These are phyloP conservation scores for Ceratobasidium sp. DNA, from an alignment of 1,284 basidiomycete genomes.

Conservation along the genomic window DNA sequence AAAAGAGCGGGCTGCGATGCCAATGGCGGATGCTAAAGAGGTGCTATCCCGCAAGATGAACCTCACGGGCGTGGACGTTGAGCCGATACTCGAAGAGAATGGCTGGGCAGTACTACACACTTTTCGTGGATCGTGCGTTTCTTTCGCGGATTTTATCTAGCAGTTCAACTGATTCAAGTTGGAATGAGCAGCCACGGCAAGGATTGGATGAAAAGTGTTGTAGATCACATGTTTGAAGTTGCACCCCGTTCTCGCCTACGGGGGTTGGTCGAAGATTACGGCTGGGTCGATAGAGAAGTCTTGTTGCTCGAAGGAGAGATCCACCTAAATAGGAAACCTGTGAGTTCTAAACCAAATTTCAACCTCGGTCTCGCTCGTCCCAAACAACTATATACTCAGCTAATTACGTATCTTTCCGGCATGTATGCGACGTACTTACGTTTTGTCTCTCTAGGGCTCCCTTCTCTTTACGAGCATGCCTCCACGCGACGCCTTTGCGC, in stretches of 20 bases:
- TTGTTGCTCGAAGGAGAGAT: constrained; percentile 61
- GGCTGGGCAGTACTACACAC: constrained; percentile 59
- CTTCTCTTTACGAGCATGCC: constrained; percentile 59
- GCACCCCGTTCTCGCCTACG: constrained; percentile 56
- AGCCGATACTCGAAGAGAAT: constrained; percentile 55
- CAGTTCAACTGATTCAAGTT: not conserved
- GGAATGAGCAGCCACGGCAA: constrained; percentile 55
- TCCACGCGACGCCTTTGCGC: constrained; percentile 56
- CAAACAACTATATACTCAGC: not conserved
- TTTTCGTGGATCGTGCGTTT: constrained; percentile 58
- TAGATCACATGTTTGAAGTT: constrained; percentile 57
- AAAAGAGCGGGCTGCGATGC: constrained; percentile 49
- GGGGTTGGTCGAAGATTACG: constrained; percentile 60
- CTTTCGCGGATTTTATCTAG: not conserved
- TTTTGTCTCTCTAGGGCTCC: constrained; percentile 54
- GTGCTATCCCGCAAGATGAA: constrained; percentile 49
- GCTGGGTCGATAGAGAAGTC: constrained; percentile 55
- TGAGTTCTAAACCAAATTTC: constrained; percentile 50
- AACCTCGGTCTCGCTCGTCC: not conserved
- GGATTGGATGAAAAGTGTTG: constrained; percentile 61
- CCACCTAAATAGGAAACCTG: constrained; percentile 60
- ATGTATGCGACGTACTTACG: not conserved
- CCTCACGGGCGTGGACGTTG: constrained; percentile 53
- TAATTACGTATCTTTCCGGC: not conserved
- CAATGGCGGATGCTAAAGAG: constrained; percentile 48